phyloP scores from a whole-genome alignment of 139 green algal genomes.

The Volvox africanus region DNA sequence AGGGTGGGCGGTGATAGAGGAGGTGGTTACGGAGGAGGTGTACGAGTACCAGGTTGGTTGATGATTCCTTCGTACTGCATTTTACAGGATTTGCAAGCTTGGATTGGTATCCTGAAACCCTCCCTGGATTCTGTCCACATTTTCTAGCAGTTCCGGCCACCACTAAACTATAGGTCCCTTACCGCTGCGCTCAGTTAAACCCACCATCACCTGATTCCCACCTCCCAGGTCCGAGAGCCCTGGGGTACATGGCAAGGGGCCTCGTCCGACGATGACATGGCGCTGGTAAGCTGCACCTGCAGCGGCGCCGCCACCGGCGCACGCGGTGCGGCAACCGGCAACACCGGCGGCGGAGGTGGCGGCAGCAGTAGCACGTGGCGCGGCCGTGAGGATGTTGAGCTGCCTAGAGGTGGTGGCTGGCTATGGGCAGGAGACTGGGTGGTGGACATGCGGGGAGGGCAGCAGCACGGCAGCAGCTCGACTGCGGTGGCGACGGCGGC shows the following conservation, averaged over 20 bases:
- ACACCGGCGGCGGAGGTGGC: background rate
- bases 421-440: slow-evolving; percentile 60
- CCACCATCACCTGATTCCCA: too few species aligned
- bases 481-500: background rate
- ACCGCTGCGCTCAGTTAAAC: too few species aligned
- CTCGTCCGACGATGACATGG: slow-evolving; percentile 6
- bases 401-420: slow-evolving; percentile 66
- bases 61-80: background rate
- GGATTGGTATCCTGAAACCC: too few species aligned
- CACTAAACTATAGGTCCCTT: too few species aligned
- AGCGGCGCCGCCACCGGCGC: background rate
- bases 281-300: background rate
- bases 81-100: too few species aligned
- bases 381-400: slow-evolving; percentile 50
- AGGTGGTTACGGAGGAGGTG: slow-evolving; percentile 72
- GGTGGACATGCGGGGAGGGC: slow-evolving; percentile 15
- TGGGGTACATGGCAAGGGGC: slow-evolving; percentile 40
- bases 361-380: background rate
- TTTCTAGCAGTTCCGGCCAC: too few species aligned
- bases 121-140: too few species aligned
- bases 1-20: slow-evolving; percentile 25
- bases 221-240: slow-evolving; percentile 42
- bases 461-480: background rate
- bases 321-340: background rate
- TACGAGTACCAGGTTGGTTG: slow-evolving; percentile 66